Conservation (phyloP, 768 basidiomycete species). For the Lentinula edodes region DNA sequence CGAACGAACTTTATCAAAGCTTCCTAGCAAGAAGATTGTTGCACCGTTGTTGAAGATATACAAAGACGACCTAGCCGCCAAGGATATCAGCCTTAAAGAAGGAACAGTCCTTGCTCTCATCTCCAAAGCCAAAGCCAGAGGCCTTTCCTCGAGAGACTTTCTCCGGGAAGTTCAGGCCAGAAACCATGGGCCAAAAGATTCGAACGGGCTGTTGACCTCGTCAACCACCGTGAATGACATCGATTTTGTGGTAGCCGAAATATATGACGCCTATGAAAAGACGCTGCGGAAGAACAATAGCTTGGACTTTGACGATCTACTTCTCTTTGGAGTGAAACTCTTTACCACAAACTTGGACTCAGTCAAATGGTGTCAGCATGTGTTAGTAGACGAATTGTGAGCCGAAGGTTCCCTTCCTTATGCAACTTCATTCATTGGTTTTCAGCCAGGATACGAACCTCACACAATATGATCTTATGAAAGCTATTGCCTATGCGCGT, state of each 20-base stretch:
- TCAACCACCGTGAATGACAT: constrained; percentile 17
- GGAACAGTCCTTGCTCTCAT: constrained; percentile 53
- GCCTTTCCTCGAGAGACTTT: constrained; percentile 47
- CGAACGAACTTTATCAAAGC: neutral
- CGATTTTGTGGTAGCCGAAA: constrained; percentile 37
- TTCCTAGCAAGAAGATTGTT: constrained; percentile 63
- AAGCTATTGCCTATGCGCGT: constrained; percentile 47
- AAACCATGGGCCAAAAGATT: constrained; percentile 15
- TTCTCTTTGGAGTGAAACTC: constrained; percentile 65
- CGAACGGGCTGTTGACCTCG: constrained; percentile 2
- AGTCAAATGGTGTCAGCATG: constrained; percentile 56
- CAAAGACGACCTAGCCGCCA: constrained; percentile 37
- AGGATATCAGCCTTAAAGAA: constrained; percentile 50
- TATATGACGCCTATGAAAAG: constrained; percentile 65
- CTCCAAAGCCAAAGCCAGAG: constrained; percentile 72
- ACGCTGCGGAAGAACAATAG: constrained; percentile 57
- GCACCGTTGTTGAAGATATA: constrained; percentile 52
- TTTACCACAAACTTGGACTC: constrained; percentile 47
- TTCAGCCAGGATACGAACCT: constrained; percentile 76
- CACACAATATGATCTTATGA: constrained; percentile 79
- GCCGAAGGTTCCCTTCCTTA: constrained; percentile 20
- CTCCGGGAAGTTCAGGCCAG: constrained; percentile 9
- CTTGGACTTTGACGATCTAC: constrained; percentile 85
- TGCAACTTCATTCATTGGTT: neutral
- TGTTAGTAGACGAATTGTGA: constrained; percentile 81